phyloP scores from a whole-genome alignment of 2,329 filamentous ascomycete species.

The Penicillium sp. region DNA sequence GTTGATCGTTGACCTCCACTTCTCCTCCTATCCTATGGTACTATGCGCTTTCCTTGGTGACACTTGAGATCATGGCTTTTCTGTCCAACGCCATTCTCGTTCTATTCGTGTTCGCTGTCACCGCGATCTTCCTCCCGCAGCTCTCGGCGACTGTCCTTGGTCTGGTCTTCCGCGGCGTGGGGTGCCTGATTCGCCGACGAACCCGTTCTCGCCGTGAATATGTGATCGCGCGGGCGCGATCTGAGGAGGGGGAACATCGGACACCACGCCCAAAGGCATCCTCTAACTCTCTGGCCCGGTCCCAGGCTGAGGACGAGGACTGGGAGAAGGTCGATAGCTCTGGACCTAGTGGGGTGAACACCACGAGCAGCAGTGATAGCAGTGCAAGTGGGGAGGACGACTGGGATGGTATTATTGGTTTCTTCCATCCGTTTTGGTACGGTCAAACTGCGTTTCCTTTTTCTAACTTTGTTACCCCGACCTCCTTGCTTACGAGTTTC shows the following conservation, averaged over 20 bases:
- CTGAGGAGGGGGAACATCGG: conserved; percentile 46
- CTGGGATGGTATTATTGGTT: conserved; percentile 87
- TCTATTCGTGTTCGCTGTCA: conserved; percentile 37
- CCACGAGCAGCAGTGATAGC: conserved; percentile 50
- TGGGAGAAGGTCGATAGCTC: conserved; percentile 71
- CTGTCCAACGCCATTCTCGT: conserved; percentile 36
- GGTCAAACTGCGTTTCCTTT: conserved; percentile 24
- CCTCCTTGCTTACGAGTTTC: conserved; percentile 18
- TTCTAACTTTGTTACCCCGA: neutral
- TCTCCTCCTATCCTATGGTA: conserved; percentile 6
- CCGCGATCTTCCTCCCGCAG: conserved; percentile 40
- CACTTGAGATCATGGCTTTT: conserved; percentile 36
- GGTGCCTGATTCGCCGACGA: conserved; percentile 66
- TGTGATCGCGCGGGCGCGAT: conserved; percentile 54
- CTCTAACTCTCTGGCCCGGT: conserved; percentile 21
- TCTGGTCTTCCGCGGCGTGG: conserved; percentile 50
- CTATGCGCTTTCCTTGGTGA: conserved; percentile 28
- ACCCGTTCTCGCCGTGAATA: conserved; percentile 65
- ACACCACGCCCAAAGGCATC: conserved; percentile 30
- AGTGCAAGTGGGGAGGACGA: conserved; percentile 55
- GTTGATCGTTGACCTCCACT: conserved; percentile 9
- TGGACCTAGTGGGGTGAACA: conserved; percentile 50
- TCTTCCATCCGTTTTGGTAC: conserved; percentile 97
- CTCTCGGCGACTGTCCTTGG: conserved; percentile 39
- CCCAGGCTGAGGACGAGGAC: conserved; percentile 60